Evolutionary conservation across 2,329 filamentous ascomycete genomes (phyloP).

Genomic region (Coleophoma eucalyptorum): DNA sequence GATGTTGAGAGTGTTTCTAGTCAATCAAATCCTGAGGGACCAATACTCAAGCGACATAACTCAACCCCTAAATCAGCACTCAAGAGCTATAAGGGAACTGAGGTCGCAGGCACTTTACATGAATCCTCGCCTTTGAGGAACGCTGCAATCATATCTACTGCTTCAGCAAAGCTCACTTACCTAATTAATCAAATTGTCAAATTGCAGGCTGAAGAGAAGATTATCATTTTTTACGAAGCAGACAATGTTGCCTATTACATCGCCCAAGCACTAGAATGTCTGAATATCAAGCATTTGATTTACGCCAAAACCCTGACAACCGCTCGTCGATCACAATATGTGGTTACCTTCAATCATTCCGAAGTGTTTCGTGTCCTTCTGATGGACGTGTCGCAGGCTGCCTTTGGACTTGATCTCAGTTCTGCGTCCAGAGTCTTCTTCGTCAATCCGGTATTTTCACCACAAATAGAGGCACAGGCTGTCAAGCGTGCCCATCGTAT

Average conservation of each 20-base stretch:
- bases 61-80: conserved; percentile 14
- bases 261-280: conserved; percentile 74
- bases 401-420: conserved; percentile 82
- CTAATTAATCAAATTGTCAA: conserved; percentile 68
- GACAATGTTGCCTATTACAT: conserved; percentile 86
- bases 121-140: conserved; percentile 21
- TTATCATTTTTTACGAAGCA: conserved; percentile 88
- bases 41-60: background rate
- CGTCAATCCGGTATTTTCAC: conserved; percentile 81
- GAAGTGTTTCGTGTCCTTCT: conserved; percentile 59
- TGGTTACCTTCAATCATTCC: conserved; percentile 66
- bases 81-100: conserved; percentile 9
- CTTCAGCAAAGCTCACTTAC: conserved; percentile 85
- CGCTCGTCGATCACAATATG: conserved; percentile 66
- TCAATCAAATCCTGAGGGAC: background rate
- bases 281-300: conserved; percentile 58
- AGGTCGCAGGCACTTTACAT: conserved; percentile 16
- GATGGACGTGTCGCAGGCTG: conserved; percentile 88
- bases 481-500: conserved; percentile 88
- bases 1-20: background rate
- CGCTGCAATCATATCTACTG: conserved; percentile 65
- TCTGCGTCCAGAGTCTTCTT: conserved; percentile 86
- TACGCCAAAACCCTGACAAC: conserved; percentile 62
- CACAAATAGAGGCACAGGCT: conserved; percentile 82
- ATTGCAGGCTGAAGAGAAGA: conserved; percentile 73